Evolutionary conservation across 2,329 filamentous ascomycete genomes (phyloP), one percentile per base, ranked within the genome.

Genomic region (Plectosphaerella cucumerina): DNA sequence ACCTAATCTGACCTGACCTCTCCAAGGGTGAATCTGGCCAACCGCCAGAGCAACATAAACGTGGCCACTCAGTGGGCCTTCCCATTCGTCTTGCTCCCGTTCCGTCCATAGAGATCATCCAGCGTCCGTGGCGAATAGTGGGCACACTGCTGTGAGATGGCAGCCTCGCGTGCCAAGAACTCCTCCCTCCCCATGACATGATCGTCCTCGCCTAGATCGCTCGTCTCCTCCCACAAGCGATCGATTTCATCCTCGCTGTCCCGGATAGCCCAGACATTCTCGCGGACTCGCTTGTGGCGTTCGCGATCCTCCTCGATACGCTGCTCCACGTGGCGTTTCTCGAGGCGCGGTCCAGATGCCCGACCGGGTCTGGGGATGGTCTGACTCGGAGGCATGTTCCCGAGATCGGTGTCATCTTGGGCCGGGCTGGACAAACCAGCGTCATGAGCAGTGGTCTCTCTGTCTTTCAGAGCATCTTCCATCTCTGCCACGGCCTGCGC

Each of bases 261-360:
- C 26, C 82, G 82, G 3, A 96, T 85, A 1, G 91, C 90, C 94
- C 95, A 99, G 56, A 96, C 95, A 60, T 86, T 91, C 71, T 99
- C 94, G 20, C 94, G 76, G 62, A 93, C 75, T 42, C 93, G 77
- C 76, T 99, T 99, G 69, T 99, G 95, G 42, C 94, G 77, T 68
- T 99, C 94, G 4, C 94, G 78, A 68, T 99, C 94, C 70, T 99
- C 95, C 61, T 99, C 95, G 56, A 99, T 96, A 39, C 94, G 80
- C 73, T 97, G 92, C 71, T 97, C 92, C 49, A 97, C 89, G 70
- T 96, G 89, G 50, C 87, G 81, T 70, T 93, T 94, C 62, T 97
- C 90, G 48, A 94, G 67, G 15, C 72, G 67, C 5, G 65, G 61
- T 52, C 56, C 64, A 44, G 57, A 62, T 52, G 60, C 64, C 53